Conservation (phyloP, 2,329 filamentous ascomycete species). For the Exophiala lecanii-corni region DNA sequence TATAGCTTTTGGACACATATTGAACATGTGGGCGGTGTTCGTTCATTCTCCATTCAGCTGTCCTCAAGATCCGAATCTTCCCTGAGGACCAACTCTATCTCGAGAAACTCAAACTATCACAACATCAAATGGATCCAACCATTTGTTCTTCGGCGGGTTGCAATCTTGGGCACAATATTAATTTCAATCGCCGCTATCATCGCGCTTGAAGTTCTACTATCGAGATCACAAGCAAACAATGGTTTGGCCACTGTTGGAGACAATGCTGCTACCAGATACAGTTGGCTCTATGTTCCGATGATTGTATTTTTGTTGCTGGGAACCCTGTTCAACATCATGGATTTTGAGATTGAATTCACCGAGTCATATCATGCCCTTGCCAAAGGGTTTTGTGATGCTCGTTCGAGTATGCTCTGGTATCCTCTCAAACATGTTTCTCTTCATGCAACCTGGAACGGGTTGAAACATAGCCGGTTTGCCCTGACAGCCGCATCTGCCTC, state of each 20-base stretch:
- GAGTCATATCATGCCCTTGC: constrained; percentile 18
- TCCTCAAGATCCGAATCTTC: constrained; percentile 1
- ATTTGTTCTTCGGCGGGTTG: constrained; percentile 16
- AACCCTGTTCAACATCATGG: constrained; percentile 22
- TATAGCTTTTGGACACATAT: constrained; percentile 12
- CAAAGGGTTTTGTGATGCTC: constrained; percentile 13
- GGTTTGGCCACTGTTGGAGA: constrained; percentile 14
- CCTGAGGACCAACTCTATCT: background rate
- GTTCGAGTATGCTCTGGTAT: constrained; percentile 19
- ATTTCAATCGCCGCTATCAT: constrained; percentile 14
- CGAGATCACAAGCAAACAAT: constrained; percentile 12
- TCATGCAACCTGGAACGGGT: constrained; percentile 15
- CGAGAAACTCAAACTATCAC: background rate
- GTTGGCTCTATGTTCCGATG: constrained; percentile 27
- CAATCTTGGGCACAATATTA: constrained; percentile 13
- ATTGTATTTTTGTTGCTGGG: constrained; percentile 19
- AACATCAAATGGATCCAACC: constrained; percentile 15
- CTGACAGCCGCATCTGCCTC: constrained; percentile 22
- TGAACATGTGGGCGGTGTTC: constrained; percentile 8
- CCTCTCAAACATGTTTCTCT: constrained; percentile 13
- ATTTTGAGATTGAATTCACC: constrained; percentile 18
- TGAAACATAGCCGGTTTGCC: constrained; percentile 17
- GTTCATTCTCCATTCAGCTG: constrained; percentile 16
- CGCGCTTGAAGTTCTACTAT: constrained; percentile 15
- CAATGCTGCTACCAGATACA: constrained; percentile 14